phyloP scores from a whole-genome alignment of 345 rosid species.

The Aegle marmelos region DNA sequence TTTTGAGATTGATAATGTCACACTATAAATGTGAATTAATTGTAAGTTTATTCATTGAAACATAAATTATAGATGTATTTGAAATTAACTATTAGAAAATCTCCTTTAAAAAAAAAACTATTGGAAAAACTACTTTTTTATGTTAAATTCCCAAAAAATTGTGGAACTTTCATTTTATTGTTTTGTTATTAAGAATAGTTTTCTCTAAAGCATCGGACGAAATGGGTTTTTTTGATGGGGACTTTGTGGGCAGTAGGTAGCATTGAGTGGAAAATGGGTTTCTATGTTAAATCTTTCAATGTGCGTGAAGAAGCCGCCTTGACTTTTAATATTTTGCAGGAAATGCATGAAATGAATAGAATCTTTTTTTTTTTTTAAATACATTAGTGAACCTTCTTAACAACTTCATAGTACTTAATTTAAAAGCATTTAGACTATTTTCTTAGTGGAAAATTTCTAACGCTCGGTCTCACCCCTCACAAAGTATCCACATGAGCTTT shows the following conservation, averaged over 20 bases:
- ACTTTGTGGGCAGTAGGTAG: not conserved
- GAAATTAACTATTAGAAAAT: not conserved
- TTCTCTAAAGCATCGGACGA: no score
- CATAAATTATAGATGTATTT: not conserved
- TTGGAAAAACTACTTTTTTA: not conserved
- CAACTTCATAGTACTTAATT: not conserved
- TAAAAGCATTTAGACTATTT: not conserved
- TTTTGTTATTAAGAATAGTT: no score
- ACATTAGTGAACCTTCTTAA: not conserved
- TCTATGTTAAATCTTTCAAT: not conserved
- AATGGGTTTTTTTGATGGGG: no score
- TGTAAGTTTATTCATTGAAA: not conserved
- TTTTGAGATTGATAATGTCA: no score
- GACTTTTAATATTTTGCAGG: not conserved
- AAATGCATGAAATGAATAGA: no score
- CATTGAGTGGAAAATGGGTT: not conserved
- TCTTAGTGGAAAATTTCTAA: not conserved
- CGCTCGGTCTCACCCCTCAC: not conserved
- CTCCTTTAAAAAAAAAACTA: not conserved
- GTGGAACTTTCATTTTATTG: no score
- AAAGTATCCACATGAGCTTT: not conserved
- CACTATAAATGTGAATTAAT: no score
- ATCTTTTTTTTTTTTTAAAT: no score
- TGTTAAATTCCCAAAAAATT: not conserved
- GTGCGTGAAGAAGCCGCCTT: not conserved